phyloP scores from a whole-genome alignment of 352 stramenopile species.

The Pythium aphanidermatum region DNA sequence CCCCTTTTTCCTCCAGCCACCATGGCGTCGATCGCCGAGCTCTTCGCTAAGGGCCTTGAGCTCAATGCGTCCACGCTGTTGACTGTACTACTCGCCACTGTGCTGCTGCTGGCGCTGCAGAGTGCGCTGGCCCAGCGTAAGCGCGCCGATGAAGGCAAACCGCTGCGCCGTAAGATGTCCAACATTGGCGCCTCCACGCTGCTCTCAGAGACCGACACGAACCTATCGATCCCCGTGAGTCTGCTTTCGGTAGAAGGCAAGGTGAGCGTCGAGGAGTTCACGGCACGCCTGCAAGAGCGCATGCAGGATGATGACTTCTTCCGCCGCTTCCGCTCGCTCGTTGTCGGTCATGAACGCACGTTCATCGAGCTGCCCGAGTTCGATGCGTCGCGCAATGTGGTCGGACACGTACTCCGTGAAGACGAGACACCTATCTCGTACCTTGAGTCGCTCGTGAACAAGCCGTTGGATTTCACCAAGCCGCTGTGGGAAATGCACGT shows the following conservation, averaged over 20 bases:
- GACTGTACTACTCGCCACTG: slow-evolving; percentile 26
- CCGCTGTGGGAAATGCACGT: slow-evolving; percentile 76
- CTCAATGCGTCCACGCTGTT: slow-evolving; percentile 13
- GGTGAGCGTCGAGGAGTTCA: slow-evolving; percentile 37
- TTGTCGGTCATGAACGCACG: slow-evolving; percentile 34
- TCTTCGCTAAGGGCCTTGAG: slow-evolving; percentile 9
- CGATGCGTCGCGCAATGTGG: slow-evolving; percentile 45
- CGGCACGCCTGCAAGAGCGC: slow-evolving; percentile 40
- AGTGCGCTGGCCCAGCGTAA: slow-evolving; percentile 16
- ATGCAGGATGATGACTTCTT: slow-evolving; percentile 62
- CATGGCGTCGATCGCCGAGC: slow-evolving; percentile 15
- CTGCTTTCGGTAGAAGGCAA: slow-evolving; percentile 50
- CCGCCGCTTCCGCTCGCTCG: slow-evolving; percentile 57
- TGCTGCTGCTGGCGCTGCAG: slow-evolving; percentile 25
- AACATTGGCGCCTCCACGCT: slow-evolving; percentile 69
- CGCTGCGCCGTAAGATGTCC: slow-evolving; percentile 52
- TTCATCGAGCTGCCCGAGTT: slow-evolving; percentile 59
- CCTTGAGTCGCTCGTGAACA: slow-evolving; percentile 68
- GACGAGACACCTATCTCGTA: slow-evolving; percentile 54
- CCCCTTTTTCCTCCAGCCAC: background rate
- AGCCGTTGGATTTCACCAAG: slow-evolving; percentile 53
- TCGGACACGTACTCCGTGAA: slow-evolving; percentile 42
- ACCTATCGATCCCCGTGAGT: slow-evolving; percentile 70
- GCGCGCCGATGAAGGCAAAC: background rate
- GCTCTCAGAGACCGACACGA: slow-evolving; percentile 64